These are phyloP conservation scores for Lyophyllum decastes DNA, from an alignment of 768 basidiomycete species.

Conservation along the genomic window DNA sequence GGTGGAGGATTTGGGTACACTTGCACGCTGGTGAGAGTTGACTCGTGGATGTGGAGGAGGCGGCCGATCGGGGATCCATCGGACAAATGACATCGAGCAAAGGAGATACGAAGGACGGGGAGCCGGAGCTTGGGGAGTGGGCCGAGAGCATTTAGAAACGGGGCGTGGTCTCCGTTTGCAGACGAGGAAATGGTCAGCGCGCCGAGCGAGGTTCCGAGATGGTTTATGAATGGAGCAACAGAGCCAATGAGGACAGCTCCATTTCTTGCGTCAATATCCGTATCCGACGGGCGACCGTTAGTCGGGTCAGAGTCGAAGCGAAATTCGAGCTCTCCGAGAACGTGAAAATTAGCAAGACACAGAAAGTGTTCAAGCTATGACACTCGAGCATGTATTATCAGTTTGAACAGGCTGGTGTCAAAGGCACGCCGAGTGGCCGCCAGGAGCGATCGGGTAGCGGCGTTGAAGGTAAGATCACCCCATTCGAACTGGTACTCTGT, in stretches of 20 bases:
- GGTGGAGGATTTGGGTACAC: slow-evolving; percentile 13
- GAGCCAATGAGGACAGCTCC: slow-evolving; percentile 19
- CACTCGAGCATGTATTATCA: slow-evolving; percentile 32
- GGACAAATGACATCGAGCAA: slow-evolving; percentile 23
- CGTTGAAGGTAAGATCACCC: slow-evolving; percentile 35
- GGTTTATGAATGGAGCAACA: slow-evolving; percentile 33
- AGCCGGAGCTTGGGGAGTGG: slow-evolving; percentile 27
- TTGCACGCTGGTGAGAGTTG: slow-evolving; percentile 21
- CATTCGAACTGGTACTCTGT: slow-evolving; percentile 37
- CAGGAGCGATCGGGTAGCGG: slow-evolving; percentile 30
- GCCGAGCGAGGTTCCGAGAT: slow-evolving; percentile 26
- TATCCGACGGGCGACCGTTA: slow-evolving; percentile 1
- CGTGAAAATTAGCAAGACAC: slow-evolving; percentile 27
- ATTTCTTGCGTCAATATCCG: slow-evolving; percentile 1
- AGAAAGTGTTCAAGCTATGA: slow-evolving; percentile 31
- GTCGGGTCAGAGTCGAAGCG: slow-evolving; percentile 35
- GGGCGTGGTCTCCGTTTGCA: slow-evolving; percentile 30
- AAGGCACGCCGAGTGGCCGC: slow-evolving; percentile 27
- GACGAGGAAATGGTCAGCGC: slow-evolving; percentile 33
- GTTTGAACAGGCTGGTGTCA: slow-evolving; percentile 32
- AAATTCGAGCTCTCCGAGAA: slow-evolving; percentile 33
- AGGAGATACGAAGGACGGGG: slow-evolving; percentile 22
- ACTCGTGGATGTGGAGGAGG: slow-evolving; percentile 21
- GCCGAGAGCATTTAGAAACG: slow-evolving; percentile 31
- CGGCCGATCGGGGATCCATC: slow-evolving; percentile 21